Evolutionary conservation across 148 eudicot genomes (phyloP).

Genomic region (Fallopia convolvulus): DNA sequence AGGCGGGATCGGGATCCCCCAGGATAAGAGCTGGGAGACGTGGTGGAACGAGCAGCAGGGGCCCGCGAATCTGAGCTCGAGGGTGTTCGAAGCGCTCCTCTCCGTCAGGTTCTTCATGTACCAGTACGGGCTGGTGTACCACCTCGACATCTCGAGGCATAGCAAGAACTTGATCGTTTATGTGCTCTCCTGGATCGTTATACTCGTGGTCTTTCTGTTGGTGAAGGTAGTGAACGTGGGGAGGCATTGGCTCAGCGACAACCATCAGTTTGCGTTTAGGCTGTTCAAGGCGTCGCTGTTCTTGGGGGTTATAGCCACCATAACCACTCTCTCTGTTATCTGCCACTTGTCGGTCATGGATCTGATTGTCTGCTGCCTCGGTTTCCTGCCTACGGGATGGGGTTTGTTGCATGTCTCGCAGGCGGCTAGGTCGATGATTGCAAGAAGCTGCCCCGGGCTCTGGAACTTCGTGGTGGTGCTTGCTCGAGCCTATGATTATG

Average conservation of each 20-base stretch:
- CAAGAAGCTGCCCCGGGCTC: slow-evolving; percentile 38
- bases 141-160: slow-evolving; percentile 71
- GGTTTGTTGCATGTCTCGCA: slow-evolving; percentile 84
- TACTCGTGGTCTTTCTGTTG: slow-evolving; percentile 59
- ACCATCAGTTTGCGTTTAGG: slow-evolving; percentile 70
- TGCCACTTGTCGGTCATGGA: slow-evolving; percentile 65
- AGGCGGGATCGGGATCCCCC: slow-evolving; percentile 85
- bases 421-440: slow-evolving; percentile 51
- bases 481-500: slow-evolving; percentile 74
- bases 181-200: slow-evolving; percentile 87
- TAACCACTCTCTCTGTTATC: slow-evolving; percentile 48
- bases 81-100: slow-evolving; percentile 61
- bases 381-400: slow-evolving; percentile 95
- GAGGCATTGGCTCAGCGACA: slow-evolving; percentile 52
- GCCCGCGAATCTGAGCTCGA: slow-evolving; percentile 46
- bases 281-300: slow-evolving; percentile 75
- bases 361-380: slow-evolving; percentile 76
- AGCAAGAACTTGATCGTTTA: slow-evolving; percentile 69
- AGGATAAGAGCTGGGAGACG: slow-evolving; percentile 97
- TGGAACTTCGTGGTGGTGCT: slow-evolving; percentile 70
- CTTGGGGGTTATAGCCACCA: slow-evolving; percentile 59
- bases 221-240: slow-evolving; percentile 76
- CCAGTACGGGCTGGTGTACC: slow-evolving; percentile 96
- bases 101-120: slow-evolving; percentile 77
- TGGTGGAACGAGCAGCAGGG: slow-evolving; percentile 96